Base-by-base conservation (phyloP, 176 grass and related monocot genomes). In the Chloris gayana region DNA sequence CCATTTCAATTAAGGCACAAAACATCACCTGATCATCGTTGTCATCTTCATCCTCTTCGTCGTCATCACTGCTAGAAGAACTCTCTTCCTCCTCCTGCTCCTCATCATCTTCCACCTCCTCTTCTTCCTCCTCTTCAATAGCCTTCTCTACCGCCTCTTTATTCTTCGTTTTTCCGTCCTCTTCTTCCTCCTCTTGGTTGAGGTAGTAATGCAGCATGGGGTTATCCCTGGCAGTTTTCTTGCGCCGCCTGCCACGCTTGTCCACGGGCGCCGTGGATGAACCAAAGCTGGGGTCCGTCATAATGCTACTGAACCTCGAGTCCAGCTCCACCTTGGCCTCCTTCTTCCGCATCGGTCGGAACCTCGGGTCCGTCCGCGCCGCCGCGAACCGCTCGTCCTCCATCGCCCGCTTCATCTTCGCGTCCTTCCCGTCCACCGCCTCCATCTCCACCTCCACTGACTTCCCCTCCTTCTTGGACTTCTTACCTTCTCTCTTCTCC, bases 171-270 rank as follows among this genome's bases (percentile, higher is more conserved):
- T 67, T 72, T 13, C 44, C 70, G 9, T 88, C 63, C 17, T 81
- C 44, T 35, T 56, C 86, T 34, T 77, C 71, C 21, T 87, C 77
- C 2, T 98, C 85, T 62, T 85, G 85, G 68, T 89, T 87, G 64
- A 94, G 89, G 72, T 93, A 94, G 72, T 98, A 94, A 8, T 93
- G 80, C 47, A 92, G 72, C 65, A 98, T 74, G 30, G 92, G 90
- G 64, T 85, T 92, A 51, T 88, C 84, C 13, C 58, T 73, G 47
- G 56, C 74, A 2, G 73, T 67, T 62, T 64, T 91, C 87, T 85
- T 88, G 45, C 84, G 91, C 14, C 62, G 68, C 77, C 72, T 92
- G 35, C 91, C 89, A 5, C 88, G 84, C 90, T 94, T 97, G 84
- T 97, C 91, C 22, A 97, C 89, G 1, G 89, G 85, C 25, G 94